These are phyloP conservation scores for Starmerella powellii DNA, from an alignment of 805 yeast genomes.

Conservation along the genomic window DNA sequence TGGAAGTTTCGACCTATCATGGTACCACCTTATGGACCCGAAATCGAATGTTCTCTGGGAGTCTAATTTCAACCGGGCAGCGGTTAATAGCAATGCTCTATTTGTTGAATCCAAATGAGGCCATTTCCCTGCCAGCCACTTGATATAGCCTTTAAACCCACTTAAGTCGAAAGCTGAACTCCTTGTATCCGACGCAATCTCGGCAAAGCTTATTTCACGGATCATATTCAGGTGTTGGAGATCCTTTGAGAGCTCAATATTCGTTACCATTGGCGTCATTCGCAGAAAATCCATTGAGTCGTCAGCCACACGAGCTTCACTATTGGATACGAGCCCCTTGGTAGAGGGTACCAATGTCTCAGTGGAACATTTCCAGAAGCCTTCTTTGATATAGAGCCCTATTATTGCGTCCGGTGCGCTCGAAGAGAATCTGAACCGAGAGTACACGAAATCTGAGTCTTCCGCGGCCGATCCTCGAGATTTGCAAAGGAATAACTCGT, in stretches of 20 bases:
- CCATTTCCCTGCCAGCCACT: constrained; percentile 24
- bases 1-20: constrained; percentile 21
- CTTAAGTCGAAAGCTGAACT: constrained; percentile 22
- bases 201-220: constrained; percentile 18
- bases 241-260: constrained; percentile 19
- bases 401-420: constrained; percentile 31
- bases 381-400: constrained; percentile 28
- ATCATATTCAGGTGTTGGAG: constrained; percentile 23
- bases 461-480: constrained; percentile 2
- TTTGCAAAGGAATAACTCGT: constrained; percentile 24
- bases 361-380: constrained; percentile 29
- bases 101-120: not conserved
- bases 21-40: constrained; percentile 22
- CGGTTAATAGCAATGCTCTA: constrained; percentile 4
- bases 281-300: constrained; percentile 16
- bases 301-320: constrained; percentile 26
- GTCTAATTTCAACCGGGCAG: not conserved
- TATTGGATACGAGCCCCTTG: constrained; percentile 26
- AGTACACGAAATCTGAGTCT: constrained; percentile 24
- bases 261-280: constrained; percentile 24
- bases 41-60: constrained; percentile 11
- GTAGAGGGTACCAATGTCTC: constrained; percentile 27
- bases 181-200: constrained; percentile 24
- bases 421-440: constrained; percentile 25
- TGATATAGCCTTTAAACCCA: constrained; percentile 21